Base-by-base conservation (phyloP, 257 asterid genomes). In the Solanum tacnaense region DNA sequence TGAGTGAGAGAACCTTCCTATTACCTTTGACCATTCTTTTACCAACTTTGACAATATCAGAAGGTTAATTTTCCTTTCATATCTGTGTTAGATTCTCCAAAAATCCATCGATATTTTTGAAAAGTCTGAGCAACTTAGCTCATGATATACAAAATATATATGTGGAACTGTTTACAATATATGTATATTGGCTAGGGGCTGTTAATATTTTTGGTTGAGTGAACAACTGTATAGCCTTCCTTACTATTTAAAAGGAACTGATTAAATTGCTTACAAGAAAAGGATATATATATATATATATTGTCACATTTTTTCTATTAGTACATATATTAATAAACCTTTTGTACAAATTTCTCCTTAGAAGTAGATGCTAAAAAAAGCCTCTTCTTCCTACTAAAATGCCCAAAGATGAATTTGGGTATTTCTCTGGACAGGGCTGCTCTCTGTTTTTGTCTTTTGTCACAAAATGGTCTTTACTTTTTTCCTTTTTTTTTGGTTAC, bases 341-440 rank as follows among this genome's bases (percentile, higher is more conserved):
- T 84, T 68, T 85, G 84, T 62, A 89, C 91, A 88, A 87, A 56
- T 35, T 71, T 44, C 7, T 65, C 68, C 76, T 86, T 70, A 72
- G 56, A 41, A 52, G 36, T 74, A n/a, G 83, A 85, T 88, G 36
- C 85, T 73, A 46, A 20, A 60, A 70, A 91, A 89, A 90, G 90
- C 93, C 91, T 90, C 92, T 46, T 87, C 88, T 70, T 85, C 90
- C 90, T 68, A 88, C 85, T 89, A 93, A 91, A 93, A 93, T 83
- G 87, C 91, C 93, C 95, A 93, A 89, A 91, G 76, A 70, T 29
- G 70, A 88, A 44, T 71, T 68, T 91, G 88, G 95, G 92, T 87
- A 85, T 88, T 90, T 92, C 88, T 52, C 76, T 84, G 94, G 93
- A 92, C 95, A 91, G 94, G 96, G 95, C 96, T 89, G 88, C 78